These are phyloP conservation scores for Russula virescens DNA, from an alignment of 768 basidiomycete genomes.

Conservation along the genomic window DNA sequence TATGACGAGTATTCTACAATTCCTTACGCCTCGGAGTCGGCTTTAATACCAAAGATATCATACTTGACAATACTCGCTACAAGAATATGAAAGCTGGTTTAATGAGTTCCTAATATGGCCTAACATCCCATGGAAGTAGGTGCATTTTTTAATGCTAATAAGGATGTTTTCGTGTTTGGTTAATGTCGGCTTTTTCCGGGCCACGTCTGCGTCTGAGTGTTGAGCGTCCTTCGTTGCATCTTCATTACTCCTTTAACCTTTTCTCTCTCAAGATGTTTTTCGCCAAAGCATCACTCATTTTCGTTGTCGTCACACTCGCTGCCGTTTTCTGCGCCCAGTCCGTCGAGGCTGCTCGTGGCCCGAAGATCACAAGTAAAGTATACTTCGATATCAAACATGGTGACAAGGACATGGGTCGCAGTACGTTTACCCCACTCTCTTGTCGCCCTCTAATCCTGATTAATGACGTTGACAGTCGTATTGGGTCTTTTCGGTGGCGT, in stretches of 20 bases:
- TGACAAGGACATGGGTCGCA: slow-evolving; percentile 74
- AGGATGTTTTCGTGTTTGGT: too few species aligned
- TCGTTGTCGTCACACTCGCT: slow-evolving; percentile 56
- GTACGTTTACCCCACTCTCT: slow-evolving; percentile 38
- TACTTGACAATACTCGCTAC: too few species aligned
- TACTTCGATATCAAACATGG: slow-evolving; percentile 96
- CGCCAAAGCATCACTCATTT: slow-evolving; percentile 53
- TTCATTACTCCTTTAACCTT: too few species aligned
- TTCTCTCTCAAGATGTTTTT: slow-evolving; percentile 46
- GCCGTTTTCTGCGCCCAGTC: slow-evolving; percentile 67
- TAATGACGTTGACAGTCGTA: slow-evolving; percentile 44
- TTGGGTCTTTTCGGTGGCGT: slow-evolving; percentile 91
- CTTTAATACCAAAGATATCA: too few species aligned
- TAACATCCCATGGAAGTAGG: too few species aligned
- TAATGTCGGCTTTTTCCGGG: slow-evolving; percentile 16
- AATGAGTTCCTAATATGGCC: too few species aligned
- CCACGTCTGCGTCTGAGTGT: slow-evolving; percentile 14
- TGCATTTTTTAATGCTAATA: too few species aligned
- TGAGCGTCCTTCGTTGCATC: slow-evolving; percentile 7
- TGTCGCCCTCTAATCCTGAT: background rate
- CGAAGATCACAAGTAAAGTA: slow-evolving; percentile 86
- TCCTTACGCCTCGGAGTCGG: too few species aligned
- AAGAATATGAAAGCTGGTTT: too few species aligned
- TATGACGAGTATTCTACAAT: too few species aligned
- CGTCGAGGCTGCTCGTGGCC: slow-evolving; percentile 79